Evolutionary conservation across 2,329 filamentous ascomycete species (phyloP).

Genomic region (Colletotrichum cordylinicola): DNA sequence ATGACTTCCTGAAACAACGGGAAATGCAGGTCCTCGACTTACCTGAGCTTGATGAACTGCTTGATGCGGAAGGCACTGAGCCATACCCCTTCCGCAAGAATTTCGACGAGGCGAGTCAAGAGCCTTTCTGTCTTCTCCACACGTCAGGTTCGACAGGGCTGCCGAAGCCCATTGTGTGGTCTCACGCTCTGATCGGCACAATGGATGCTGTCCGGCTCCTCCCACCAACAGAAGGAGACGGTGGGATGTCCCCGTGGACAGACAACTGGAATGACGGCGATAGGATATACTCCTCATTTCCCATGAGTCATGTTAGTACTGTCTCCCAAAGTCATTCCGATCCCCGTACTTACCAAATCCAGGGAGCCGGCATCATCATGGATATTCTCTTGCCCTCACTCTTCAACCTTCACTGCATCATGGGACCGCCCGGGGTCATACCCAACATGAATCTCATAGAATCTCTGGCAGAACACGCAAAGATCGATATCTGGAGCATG

Average conservation of each 20-base stretch:
- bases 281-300: not conserved
- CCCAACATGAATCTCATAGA: not conserved
- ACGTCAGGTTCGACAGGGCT: not conserved
- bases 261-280: not conserved
- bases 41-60: not conserved
- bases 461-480: fast-evolving
- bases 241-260: not conserved
- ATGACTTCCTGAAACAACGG: not conserved
- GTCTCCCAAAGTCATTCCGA: not conserved
- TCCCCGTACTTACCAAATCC: not conserved
- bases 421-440: not conserved
- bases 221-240: not conserved
- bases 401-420: not conserved
- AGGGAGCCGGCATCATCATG: not conserved
- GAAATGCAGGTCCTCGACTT: not conserved
- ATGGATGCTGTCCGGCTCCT: not conserved
- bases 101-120: not conserved
- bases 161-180: not conserved
- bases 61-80: not conserved
- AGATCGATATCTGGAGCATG: not conserved
- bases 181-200: not conserved
- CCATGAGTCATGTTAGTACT: not conserved
- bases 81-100: not conserved
- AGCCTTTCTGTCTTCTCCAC: not conserved
- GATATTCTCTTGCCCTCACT: not conserved